Evolutionary conservation across 371 early-diverging fungal species (phyloP), one percentile per base, ranked within the genome.

Genomic region (Basidiobolus meristosporus): DNA sequence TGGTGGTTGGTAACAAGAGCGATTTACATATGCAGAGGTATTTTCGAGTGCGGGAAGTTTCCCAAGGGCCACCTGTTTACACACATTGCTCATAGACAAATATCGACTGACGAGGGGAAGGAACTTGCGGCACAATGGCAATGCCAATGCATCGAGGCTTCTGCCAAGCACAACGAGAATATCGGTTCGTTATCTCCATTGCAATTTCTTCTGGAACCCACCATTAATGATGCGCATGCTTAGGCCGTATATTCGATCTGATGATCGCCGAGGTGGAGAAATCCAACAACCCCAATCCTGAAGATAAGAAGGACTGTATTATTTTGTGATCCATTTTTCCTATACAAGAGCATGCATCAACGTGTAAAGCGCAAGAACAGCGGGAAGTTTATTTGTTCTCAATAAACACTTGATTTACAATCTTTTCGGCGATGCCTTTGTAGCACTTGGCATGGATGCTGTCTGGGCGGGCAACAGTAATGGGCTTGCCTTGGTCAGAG

Each of bases 1-100:
- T 92, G 10, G 63, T 95, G 50, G 92, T 90, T 17, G 96, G 90
- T 14, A 95, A 90, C 60, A 95, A 95, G 63, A 70, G 70, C 11
- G 93, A 90, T 59, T 54, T 92, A 42, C 70, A 70, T 39, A 65
- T 61, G 31, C 85, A 85, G 46, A 59, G 84, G 50, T 62, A 60
- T 44, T 31, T 39, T 36, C 4, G 17, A 36, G 11, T 11, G 12
- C 16, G 15, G n/a, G n/a, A n/a, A n/a, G n/a, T n/a, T n/a, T n/a
- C n/a, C n/a, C n/a, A n/a, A n/a, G n/a, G n/a, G n/a, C n/a, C n/a
- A 22, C 23, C 18, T 31, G 14, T 7, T 16, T 18, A 17, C 15
- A 37, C 14, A 16, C 22, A 20, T 5, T 32, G 42, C 17, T 31
- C 43, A 34, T 42, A 62, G 80, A 48, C 82, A 85, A 63, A 82